Evolutionary conservation across 1,139 yeast genomes (phyloP), one percentile per base, ranked within the genome.

Genomic region (Blastobotrys apis): DNA sequence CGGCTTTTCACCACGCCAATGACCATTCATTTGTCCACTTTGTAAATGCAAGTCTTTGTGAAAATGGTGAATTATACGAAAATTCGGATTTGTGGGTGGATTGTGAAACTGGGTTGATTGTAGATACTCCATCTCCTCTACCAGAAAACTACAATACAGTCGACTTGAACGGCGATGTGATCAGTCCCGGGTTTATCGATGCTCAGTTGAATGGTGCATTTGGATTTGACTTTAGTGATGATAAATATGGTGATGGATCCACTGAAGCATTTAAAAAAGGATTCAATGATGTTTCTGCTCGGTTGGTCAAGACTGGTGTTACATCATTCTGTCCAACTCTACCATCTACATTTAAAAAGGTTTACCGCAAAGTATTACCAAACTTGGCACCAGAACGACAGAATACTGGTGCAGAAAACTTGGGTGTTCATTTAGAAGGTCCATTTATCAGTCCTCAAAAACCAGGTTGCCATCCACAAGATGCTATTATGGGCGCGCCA

Each of bases 341-440:
- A 34, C 77, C 82, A 10, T 75, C 81, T 5, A 75, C 73, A 41
- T 73, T 71, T 55, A 74, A 78, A 5, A 69, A 72, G 43, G 80
- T 76, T 21, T 79, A 79, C 58, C 62, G 63, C 33, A 73, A 69
- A 47, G 78, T 76, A 9, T 63, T 79, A 47, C 80, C 80, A 3
- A 57, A 69, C 29, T 68, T 76, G 53, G 64, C 65, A 15, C 66
- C 67, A 30, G 62, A 68, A 23, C 60, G 77, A 37, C 54, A 65
- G 5, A 45, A 55, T 29, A 53, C 59, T 36, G 73, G 69, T 53
- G 67, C 76, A 13, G 84, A 79, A 56, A 72, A 76, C 4, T 64
- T 79, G 43, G 84, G 84, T 3, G 80, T 80, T n/a, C 84, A 79
- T 55, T 62, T 76, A 40, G 84, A 79, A 55, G 84, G 84, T 6